Evolutionary conservation across 768 basidiomycete genomes (phyloP).

Genomic region (Steccherinum ochraceum): DNA sequence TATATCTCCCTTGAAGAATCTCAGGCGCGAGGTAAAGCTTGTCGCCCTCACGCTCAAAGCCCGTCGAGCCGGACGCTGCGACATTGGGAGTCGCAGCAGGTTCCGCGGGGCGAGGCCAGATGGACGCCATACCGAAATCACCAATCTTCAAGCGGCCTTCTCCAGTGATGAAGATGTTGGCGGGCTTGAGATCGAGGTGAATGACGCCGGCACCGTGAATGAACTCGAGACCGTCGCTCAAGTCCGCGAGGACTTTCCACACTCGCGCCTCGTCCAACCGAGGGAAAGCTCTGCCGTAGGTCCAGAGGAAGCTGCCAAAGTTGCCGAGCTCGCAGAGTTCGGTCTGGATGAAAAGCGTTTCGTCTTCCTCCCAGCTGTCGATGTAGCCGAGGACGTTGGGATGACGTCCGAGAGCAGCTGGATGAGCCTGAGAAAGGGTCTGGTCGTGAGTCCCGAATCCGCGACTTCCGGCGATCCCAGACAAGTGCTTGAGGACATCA

Average conservation of each 20-base stretch:
- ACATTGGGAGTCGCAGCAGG: constrained; percentile 20
- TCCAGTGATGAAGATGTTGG: constrained; percentile 88
- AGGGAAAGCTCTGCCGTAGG: constrained; percentile 82
- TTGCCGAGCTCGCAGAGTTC: constrained; percentile 93
- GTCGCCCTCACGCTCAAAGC: constrained; percentile 94
- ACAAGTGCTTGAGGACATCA: constrained; percentile 79
- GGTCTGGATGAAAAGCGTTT: constrained; percentile 85
- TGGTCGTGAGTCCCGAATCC: constrained; percentile 3
- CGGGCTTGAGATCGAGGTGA: constrained; percentile 96
- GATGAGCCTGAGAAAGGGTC: constrained; percentile 21
- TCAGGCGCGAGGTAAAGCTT: constrained; percentile 96
- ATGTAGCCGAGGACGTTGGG: constrained; percentile 84
- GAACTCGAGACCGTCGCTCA: constrained; percentile 83
- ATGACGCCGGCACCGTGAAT: constrained; percentile 86
- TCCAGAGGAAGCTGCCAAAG: constrained; percentile 84
- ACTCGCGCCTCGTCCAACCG: constrained; percentile 85
- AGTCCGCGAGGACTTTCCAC: constrained; percentile 93
- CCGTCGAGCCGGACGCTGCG: not conserved
- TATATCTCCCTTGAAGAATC: constrained; percentile 86
- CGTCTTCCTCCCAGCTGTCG: constrained; percentile 95
- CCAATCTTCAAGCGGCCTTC: constrained; percentile 93
- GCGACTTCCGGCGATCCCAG: constrained; percentile 25
- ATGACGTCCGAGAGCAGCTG: constrained; percentile 35
- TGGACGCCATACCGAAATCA: constrained; percentile 97
- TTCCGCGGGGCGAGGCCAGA: constrained; percentile 66